Base-by-base conservation (phyloP, 805 yeast species). In the Suhomyces kilbournensis region DNA sequence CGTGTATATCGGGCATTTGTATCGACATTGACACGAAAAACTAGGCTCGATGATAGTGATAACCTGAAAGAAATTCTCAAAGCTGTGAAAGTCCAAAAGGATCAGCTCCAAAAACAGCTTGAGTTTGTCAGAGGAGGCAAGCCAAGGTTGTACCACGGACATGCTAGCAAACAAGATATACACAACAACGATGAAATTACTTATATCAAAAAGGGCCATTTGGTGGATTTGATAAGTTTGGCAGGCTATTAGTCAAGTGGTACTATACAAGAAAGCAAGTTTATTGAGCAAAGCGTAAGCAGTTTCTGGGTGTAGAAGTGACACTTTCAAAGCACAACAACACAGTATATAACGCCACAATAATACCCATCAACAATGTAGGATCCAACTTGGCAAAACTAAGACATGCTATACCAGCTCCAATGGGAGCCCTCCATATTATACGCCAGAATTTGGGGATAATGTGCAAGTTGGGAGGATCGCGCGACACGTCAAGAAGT, bases 311-410 rank as follows among this genome's bases (percentile, higher is more conserved):
- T 0, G 67, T 60, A 7, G 61, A 63, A 0, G 68, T 67, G 3
- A 66, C 56, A 30, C 72, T 64, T 54, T 79, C 83, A 61, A 64
- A 79, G 2, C 68, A 48, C 44, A 69, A 64, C 14, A 78, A 49
- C 2, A 74, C 44, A 4, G 62, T 55, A 39, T 75, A 53, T 6
- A 80, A 48, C 44, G 69, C 49, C 0, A 77, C 64, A n/a, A 72
- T 69, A 14, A 79, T 53, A 22, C 82, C 83, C 70, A 77, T 63
- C 23, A 79, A 59, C 20, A 65, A 54, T 1, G 77, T 74, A 1
- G 78, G 56, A 34, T 63, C 56, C 54, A 78, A 52, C 46, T 76
- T 70, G 0, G 76, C 75, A 68, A 81, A 78, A n/a, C 77, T 67
- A 19, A 79, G 57, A 35, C 75, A 76, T 26, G 74, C 55, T 26